These are phyloP conservation scores for Monosporascus sp. DNA, from an alignment of 2,329 filamentous ascomycete genomes.

Conservation along the genomic window DNA sequence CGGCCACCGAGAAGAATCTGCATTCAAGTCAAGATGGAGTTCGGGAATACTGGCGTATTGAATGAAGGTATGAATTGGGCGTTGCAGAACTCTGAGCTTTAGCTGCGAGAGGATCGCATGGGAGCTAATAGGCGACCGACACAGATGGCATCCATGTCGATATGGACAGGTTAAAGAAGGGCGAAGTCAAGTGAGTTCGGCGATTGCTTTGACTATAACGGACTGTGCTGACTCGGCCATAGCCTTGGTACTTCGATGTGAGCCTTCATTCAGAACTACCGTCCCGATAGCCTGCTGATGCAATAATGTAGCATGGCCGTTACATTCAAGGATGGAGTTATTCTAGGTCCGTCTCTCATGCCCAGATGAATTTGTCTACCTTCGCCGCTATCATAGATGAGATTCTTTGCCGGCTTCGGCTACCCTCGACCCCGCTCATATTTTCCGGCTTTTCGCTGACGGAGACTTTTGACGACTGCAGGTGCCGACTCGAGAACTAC, in stretches of 20 bases:
- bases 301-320: slow-evolving; percentile 75
- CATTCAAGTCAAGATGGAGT: slow-evolving; percentile 48
- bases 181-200: slow-evolving; percentile 86
- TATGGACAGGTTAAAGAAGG: slow-evolving; percentile 98
- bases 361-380: neutral
- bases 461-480: slow-evolving; percentile 18
- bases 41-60: slow-evolving; percentile 55
- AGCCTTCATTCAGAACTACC: slow-evolving; percentile 25
- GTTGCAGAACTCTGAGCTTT: slow-evolving; percentile 9
- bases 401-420: neutral
- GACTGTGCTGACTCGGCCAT: slow-evolving; percentile 13
- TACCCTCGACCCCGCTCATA: too few species aligned
- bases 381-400: neutral
- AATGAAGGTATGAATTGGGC: slow-evolving; percentile 50
- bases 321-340: slow-evolving; percentile 97
- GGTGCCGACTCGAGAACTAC: slow-evolving; percentile 96
- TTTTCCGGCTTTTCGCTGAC: too few species aligned
- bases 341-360: slow-evolving; percentile 57
- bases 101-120: slow-evolving; percentile 13
- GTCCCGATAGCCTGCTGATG: slow-evolving; percentile 2
- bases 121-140: slow-evolving; percentile 16
- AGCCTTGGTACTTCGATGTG: slow-evolving; percentile 98
- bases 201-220: slow-evolving; percentile 22
- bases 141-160: slow-evolving; percentile 98
- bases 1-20: neutral